phyloP scores from a whole-genome alignment of 164 flowering plant species.

The Vitis riparia region DNA sequence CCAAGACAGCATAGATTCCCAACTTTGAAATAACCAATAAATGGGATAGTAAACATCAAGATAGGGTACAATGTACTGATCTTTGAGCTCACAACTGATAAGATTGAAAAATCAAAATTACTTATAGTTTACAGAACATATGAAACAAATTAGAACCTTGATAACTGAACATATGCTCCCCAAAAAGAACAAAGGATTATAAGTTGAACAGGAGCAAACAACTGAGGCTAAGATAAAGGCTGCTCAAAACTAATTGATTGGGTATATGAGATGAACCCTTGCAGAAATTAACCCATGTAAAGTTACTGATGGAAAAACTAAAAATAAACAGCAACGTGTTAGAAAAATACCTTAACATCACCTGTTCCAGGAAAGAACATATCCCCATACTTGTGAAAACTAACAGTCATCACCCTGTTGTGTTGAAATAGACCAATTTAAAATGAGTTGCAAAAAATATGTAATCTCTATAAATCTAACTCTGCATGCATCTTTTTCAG shows the following conservation, averaged over 20 bases:
- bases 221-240: neutral
- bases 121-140: no score
- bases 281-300: conserved; percentile 3
- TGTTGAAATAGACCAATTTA: conserved; percentile 8
- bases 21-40: no score
- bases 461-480: neutral
- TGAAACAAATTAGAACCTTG: neutral
- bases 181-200: neutral
- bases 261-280: neutral
- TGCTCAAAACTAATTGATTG: neutral
- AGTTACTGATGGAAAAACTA: neutral
- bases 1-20: no score
- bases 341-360: conserved; percentile 77
- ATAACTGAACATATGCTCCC: neutral
- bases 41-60: no score
- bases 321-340: neutral
- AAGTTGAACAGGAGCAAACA: neutral
- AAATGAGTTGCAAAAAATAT: neutral
- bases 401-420: conserved; percentile 98
- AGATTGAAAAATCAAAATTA: no score
- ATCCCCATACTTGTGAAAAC: conserved; percentile 96
- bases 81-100: no score
- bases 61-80: no score
- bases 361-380: conserved; percentile 98
- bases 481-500: neutral